These are phyloP conservation scores for Polyporus tsugae DNA, from an alignment of 1,284 basidiomycete species.

Conservation along the genomic window DNA sequence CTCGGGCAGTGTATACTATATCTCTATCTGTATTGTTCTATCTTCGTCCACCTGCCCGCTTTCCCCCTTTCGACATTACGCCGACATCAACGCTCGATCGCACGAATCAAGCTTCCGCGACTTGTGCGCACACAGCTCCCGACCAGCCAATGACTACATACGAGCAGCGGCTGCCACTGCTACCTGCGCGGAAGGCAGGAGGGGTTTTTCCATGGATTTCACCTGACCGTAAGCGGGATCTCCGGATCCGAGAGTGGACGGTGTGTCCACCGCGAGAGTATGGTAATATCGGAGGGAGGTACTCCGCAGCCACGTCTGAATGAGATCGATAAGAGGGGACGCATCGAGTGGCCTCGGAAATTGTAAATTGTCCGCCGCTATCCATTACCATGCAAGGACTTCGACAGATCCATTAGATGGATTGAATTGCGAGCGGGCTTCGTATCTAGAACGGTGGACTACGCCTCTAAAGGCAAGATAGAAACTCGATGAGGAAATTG, in stretches of 20 bases:
- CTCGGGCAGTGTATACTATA: background rate
- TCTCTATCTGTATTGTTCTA: slow-evolving; percentile 6
- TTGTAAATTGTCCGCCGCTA: background rate
- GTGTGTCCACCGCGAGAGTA: background rate
- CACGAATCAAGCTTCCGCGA: background rate
- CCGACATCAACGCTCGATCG: background rate
- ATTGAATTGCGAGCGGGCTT: slow-evolving; percentile 16
- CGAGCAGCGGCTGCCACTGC: background rate
- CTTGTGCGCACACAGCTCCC: background rate
- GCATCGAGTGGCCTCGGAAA: background rate
- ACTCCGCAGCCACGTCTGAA: background rate
- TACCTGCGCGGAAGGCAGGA: background rate
- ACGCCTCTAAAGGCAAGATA: slow-evolving; percentile 26
- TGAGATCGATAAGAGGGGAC: background rate
- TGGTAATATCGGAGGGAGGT: background rate
- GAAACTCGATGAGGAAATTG: slow-evolving; percentile 26
- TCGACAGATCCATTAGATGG: slow-evolving; percentile 5
- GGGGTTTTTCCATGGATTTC: background rate
- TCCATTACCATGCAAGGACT: background rate
- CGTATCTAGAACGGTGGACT: slow-evolving; percentile 15
- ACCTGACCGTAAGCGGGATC: slow-evolving; percentile 1
- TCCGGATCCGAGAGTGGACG: background rate
- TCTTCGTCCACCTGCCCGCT: background rate
- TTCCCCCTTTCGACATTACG: background rate
- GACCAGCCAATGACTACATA: background rate